phyloP scores from a whole-genome alignment of 805 yeast genomes.

The Lipomyces lipofer region DNA sequence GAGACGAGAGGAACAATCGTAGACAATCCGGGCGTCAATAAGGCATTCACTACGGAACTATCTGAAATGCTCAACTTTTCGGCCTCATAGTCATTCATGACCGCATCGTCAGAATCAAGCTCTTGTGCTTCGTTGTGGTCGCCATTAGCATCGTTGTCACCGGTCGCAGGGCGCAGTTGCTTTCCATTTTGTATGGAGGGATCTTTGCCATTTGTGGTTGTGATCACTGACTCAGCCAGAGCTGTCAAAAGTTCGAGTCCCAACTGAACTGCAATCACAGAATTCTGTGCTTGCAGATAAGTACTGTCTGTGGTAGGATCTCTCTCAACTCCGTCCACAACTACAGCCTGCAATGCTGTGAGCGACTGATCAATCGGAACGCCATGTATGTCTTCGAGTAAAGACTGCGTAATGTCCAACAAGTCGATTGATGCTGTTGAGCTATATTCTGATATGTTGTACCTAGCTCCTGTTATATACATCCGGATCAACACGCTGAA shows the following conservation, averaged over 20 bases:
- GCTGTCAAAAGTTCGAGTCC: slow-evolving; percentile 77
- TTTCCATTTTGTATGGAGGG: neutral
- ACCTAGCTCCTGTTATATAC: slow-evolving; percentile 23
- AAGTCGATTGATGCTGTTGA: slow-evolving; percentile 16
- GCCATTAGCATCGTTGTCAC: slow-evolving; percentile 17
- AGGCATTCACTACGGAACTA: slow-evolving; percentile 29
- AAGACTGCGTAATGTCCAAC: slow-evolving; percentile 6
- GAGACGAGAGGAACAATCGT: slow-evolving; percentile 38
- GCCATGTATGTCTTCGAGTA: neutral
- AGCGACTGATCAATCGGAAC: slow-evolving; percentile 5
- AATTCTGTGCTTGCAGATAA: slow-evolving; percentile 45
- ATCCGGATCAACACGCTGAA: slow-evolving; percentile 15
- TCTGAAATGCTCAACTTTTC: too few relatives aligned
- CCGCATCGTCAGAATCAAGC: slow-evolving; percentile 17
- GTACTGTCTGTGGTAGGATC: slow-evolving; percentile 1
- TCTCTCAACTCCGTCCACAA: slow-evolving; percentile 6
- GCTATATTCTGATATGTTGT: slow-evolving; percentile 19
- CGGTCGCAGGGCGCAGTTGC: neutral
- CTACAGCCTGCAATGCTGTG: neutral
- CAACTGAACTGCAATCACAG: slow-evolving; percentile 65
- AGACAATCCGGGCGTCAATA: slow-evolving; percentile 12
- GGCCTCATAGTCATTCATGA: slow-evolving; percentile 9
- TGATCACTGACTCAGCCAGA: slow-evolving; percentile 58
- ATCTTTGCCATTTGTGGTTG: too few relatives aligned
- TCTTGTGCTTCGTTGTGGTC: slow-evolving; percentile 27